Evolutionary conservation across 169 alveolate genomes (phyloP).

Genomic region (Pseudocohnilembus persalinus): DNA sequence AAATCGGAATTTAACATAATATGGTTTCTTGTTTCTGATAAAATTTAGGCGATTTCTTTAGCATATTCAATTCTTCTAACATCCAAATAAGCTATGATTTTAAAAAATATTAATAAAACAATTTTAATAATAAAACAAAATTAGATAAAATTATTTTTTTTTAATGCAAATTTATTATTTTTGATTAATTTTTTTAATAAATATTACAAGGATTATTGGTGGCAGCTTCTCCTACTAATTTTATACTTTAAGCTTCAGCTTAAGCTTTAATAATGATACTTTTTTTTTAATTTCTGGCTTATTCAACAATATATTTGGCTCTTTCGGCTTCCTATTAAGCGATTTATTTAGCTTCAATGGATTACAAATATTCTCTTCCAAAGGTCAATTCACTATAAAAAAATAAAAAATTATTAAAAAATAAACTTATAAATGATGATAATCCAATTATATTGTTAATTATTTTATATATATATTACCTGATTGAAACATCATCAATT

Average conservation of each 20-base stretch:
- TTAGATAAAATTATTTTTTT: too few relatives aligned
- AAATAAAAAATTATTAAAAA: too few relatives aligned
- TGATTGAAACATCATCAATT: constrained; percentile 96
- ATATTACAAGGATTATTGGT: constrained; percentile 58
- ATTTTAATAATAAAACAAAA: too few relatives aligned
- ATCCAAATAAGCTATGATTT: constrained; percentile 94
- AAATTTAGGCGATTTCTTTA: constrained; percentile 90
- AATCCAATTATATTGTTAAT: too few relatives aligned
- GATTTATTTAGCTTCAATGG: constrained; percentile 98
- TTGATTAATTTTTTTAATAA: not conserved
- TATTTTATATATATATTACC: too few relatives aligned
- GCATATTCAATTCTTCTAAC: constrained; percentile 94
- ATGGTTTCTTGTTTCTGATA: constrained; percentile 89
- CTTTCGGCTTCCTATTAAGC: constrained; percentile 98
- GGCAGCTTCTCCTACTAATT: constrained; percentile 81
- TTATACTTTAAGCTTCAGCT: constrained; percentile 98
- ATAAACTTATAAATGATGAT: too few relatives aligned
- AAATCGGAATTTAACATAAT: constrained; percentile 65
- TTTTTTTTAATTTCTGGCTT: constrained; percentile 96
- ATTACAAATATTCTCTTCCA: constrained; percentile 96
- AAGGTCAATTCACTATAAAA: constrained; percentile 91
- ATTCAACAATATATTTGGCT: constrained; percentile 93
- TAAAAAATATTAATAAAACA: constrained; percentile 79
- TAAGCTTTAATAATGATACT: constrained; percentile 95
- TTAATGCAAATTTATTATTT: too few relatives aligned